Evolutionary conservation across 1,139 yeast species (phyloP).

Genomic region (Blastobotrys persicus): DNA sequence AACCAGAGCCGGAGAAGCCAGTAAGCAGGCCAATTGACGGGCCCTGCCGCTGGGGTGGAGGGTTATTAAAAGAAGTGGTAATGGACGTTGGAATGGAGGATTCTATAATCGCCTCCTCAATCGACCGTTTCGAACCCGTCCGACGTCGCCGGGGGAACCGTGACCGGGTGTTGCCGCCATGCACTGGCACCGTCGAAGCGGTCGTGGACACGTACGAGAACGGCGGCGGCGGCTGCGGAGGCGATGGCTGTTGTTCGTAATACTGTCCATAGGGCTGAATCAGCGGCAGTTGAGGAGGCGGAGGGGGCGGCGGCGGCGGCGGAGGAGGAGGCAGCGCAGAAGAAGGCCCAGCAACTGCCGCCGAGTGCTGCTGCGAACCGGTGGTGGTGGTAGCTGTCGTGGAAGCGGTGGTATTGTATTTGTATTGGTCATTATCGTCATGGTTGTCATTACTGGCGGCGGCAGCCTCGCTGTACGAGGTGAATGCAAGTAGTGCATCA

Average conservation of each 20-base stretch:
- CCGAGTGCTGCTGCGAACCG: background rate
- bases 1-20: conserved; percentile 17
- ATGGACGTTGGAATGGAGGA: conserved; percentile 29
- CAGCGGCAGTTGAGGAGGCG: background rate
- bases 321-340: conserved; percentile 5
- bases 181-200: conserved; percentile 27
- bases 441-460: background rate
- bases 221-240: conserved; percentile 20
- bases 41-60: conserved; percentile 17
- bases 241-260: conserved; percentile 8
- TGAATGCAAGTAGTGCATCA: conserved; percentile 17
- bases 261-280: background rate
- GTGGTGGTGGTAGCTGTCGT: background rate
- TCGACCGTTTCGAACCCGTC: conserved; percentile 32
- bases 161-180: conserved; percentile 17
- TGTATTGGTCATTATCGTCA: conserved; percentile 9
- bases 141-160: conserved; percentile 26
- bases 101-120: conserved; percentile 33
- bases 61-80: conserved; percentile 15
- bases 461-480: conserved; percentile 10
- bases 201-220: conserved; percentile 26
- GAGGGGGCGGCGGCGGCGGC: conserved; percentile 5
- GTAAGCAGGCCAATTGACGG: conserved; percentile 21
- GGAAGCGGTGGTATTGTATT: background rate
- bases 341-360: background rate